phyloP scores from a whole-genome alignment of 2,329 filamentous ascomycete species.

The Aspergillus awamori region DNA sequence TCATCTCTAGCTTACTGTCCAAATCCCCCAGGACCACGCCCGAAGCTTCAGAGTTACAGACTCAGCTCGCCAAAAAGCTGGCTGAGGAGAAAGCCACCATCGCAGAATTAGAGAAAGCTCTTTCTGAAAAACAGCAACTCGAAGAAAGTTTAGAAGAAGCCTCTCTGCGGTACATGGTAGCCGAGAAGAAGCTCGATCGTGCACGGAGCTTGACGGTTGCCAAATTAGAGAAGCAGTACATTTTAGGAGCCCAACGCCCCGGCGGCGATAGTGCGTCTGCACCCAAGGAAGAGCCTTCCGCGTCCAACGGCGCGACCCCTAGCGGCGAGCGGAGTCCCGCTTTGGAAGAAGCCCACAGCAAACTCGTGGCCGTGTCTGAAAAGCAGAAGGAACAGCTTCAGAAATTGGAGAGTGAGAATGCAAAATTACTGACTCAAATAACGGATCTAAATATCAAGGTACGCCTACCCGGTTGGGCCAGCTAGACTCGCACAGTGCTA shows the following conservation, averaged over 20 bases:
- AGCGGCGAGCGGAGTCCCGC: conserved; percentile 64
- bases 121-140: conserved; percentile 78
- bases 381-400: conserved; percentile 91
- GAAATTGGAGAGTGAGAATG: conserved; percentile 74
- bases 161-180: conserved; percentile 88
- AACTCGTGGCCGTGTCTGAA: conserved; percentile 71
- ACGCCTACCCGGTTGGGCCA: conserved; percentile 26
- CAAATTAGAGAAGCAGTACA: conserved; percentile 87
- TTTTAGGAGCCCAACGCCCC: conserved; percentile 63
- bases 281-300: conserved; percentile 54
- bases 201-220: conserved; percentile 86
- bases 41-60: conserved; percentile 72
- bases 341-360: conserved; percentile 74
- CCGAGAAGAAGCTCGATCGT: conserved; percentile 91
- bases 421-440: conserved; percentile 74
- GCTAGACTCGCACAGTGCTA: neutral
- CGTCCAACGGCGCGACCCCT: conserved; percentile 58
- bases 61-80: conserved; percentile 72
- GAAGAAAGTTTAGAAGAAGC: conserved; percentile 86
- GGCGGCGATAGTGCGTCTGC: conserved; percentile 52
- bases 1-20: conserved; percentile 70
- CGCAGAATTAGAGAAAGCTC: conserved; percentile 73
- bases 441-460: conserved; percentile 67
- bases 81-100: conserved; percentile 81
- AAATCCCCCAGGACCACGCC: conserved; percentile 54